Percentiles rank a stretch among this genome's conserved stretches.
These are phyloP conservation scores for Vigna mungo DNA, from an alignment of 306 rosid genomes.

Conservation along the genomic window DNA sequence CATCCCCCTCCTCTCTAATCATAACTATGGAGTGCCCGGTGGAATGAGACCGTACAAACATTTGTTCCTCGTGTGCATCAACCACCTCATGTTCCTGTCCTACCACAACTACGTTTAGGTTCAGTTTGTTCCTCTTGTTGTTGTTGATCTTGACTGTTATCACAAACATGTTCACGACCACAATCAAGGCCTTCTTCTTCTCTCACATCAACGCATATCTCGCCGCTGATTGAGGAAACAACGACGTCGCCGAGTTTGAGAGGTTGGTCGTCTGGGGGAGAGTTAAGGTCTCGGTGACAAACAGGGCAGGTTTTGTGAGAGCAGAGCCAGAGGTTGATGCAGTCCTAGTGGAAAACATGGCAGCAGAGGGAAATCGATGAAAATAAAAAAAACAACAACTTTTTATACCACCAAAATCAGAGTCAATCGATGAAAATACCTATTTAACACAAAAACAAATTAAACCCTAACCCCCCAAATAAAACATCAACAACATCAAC, in stretches of 20 bases:
- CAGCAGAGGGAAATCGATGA: slow-evolving; percentile 63
- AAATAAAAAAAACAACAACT: too few species aligned
- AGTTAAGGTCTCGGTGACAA: slow-evolving; percentile 69
- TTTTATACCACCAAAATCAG: too few species aligned
- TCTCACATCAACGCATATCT: slow-evolving; percentile 52
- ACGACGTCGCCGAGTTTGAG: slow-evolving; percentile 29
- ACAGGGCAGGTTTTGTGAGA: slow-evolving; percentile 82
- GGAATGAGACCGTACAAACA: slow-evolving; percentile 62
- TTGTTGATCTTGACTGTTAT: not conserved
- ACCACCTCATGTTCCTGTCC: not conserved
- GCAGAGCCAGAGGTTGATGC: slow-evolving; percentile 81
- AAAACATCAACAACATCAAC: too few species aligned
- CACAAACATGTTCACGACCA: too few species aligned
- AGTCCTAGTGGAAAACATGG: slow-evolving; percentile 81
- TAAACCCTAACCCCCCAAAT: too few species aligned
- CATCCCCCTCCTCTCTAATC: slow-evolving; percentile 34
- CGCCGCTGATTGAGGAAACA: slow-evolving; percentile 2
- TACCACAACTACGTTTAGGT: not conserved
- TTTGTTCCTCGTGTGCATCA: not conserved
- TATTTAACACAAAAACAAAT: too few species aligned
- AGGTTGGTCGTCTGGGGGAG: not conserved
- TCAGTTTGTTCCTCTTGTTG: not conserved
- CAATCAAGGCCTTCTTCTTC: slow-evolving; percentile 18
- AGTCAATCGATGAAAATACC: too few species aligned
- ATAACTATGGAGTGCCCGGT: slow-evolving; percentile 78